Percentiles rank a stretch among this genome's conserved stretches.
Conservation (phyloP, 2,329 filamentous ascomycete species). For the Plectosphaerella sp. region DNA sequence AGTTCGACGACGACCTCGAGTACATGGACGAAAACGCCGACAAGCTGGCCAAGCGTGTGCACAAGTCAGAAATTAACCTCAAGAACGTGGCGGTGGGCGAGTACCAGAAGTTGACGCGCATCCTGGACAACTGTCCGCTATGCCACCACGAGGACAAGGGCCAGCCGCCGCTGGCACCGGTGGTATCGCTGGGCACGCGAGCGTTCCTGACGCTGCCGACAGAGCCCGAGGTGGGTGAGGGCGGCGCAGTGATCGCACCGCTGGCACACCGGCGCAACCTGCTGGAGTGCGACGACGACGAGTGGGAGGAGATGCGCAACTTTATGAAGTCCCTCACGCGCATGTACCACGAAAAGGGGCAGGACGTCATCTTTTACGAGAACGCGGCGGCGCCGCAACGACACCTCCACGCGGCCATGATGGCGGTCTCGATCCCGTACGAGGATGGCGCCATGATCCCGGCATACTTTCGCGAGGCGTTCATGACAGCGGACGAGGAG, state of each 20-base stretch:
- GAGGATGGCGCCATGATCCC: slow-evolving; percentile 87
- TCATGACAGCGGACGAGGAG: slow-evolving; percentile 81
- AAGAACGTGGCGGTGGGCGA: slow-evolving; percentile 84
- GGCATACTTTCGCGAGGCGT: slow-evolving; percentile 93
- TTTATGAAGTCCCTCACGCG: slow-evolving; percentile 97
- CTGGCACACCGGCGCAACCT: slow-evolving; percentile 84
- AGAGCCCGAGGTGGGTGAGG: slow-evolving; percentile 78
- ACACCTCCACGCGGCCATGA: slow-evolving; percentile 79
- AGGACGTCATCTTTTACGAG: slow-evolving; percentile 94
- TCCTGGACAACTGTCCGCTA: slow-evolving; percentile 82
- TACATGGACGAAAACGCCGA: slow-evolving; percentile 97
- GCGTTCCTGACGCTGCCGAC: slow-evolving; percentile 87
- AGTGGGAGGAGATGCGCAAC: slow-evolving; percentile 98
- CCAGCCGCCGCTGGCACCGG: slow-evolving; percentile 72
- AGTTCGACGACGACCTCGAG: slow-evolving; percentile 88
- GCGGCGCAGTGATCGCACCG: slow-evolving; percentile 84
- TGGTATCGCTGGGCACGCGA: slow-evolving; percentile 80
- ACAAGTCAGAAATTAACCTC: slow-evolving; percentile 83
- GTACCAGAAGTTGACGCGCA: slow-evolving; percentile 82
- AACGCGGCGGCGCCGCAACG: slow-evolving; percentile 81
- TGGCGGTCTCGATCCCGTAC: slow-evolving; percentile 83
- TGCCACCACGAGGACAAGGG: slow-evolving; percentile 85
- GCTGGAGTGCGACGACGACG: slow-evolving; percentile 96
- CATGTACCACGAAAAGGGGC: slow-evolving; percentile 90
- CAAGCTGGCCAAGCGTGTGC: slow-evolving; percentile 80